Evolutionary conservation across 345 rosid genomes (phyloP).

Genomic region (Brassica nigra): DNA sequence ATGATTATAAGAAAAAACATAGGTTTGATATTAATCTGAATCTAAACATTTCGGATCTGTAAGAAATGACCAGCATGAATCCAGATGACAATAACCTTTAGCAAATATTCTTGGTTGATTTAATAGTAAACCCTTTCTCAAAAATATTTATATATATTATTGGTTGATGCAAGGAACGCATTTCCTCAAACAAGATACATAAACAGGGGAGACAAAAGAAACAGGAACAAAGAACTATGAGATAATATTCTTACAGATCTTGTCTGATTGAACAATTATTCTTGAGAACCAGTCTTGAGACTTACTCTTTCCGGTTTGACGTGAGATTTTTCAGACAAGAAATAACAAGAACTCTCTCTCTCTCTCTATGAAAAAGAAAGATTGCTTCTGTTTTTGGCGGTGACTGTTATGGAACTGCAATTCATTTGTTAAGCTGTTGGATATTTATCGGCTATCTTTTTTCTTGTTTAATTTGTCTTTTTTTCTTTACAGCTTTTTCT

Average conservation of each 20-base stretch:
- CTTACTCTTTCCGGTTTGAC: not conserved
- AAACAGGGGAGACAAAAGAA: not conserved
- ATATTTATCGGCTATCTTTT: slow-evolving; percentile 34
- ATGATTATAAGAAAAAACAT: not conserved
- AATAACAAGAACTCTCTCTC: not conserved
- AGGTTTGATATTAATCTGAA: not conserved
- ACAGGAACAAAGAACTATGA: not conserved
- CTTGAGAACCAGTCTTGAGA: not conserved
- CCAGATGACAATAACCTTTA: not conserved
- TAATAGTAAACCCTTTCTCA: no score
- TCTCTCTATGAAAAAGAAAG: slow-evolving; percentile 23
- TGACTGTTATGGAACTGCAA: slow-evolving; percentile 26
- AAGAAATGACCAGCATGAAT: not conserved
- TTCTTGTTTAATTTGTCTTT: not conserved
- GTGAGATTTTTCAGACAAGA: slow-evolving; percentile 22
- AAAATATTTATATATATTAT: not conserved
- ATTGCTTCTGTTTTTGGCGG: slow-evolving; percentile 42
- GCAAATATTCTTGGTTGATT: not conserved
- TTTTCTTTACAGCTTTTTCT: slow-evolving; percentile 13
- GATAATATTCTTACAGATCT: slow-evolving; percentile 27
- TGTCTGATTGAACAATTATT: slow-evolving; percentile 7
- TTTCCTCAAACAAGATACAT: not conserved
- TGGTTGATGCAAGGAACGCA: not conserved
- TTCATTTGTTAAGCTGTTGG: slow-evolving; percentile 28
- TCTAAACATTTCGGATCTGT: not conserved